These are phyloP conservation scores for Mitragyna speciosa DNA, from an alignment of 257 asterid genomes.

Conservation along the genomic window DNA sequence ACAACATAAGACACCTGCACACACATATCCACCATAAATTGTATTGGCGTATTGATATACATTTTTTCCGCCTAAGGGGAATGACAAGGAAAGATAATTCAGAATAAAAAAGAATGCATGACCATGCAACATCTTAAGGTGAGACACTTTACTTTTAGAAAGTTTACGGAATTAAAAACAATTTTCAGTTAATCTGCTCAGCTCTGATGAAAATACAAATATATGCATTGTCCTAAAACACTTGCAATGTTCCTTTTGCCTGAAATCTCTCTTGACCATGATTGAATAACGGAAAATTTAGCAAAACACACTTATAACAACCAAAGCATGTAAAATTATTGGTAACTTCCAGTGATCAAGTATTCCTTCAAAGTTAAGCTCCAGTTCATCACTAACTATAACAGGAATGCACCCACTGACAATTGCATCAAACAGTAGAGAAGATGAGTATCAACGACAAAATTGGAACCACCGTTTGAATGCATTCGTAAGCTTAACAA, in stretches of 20 bases:
- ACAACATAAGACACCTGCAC: too few relatives aligned
- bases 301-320: slow-evolving; percentile 13
- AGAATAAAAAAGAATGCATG: background rate
- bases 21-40: background rate
- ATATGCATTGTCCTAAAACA: background rate
- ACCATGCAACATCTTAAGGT: background rate
- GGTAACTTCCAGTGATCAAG: slow-evolving; percentile 87
- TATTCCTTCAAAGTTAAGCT: slow-evolving; percentile 98
- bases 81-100: background rate
- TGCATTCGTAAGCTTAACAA: too few relatives aligned
- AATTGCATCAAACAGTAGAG: slow-evolving; percentile 92
- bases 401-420: slow-evolving; percentile 99
- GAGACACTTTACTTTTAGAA: background rate
- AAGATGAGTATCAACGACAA: slow-evolving; percentile 97
- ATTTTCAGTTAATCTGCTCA: background rate
- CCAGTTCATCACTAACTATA: slow-evolving; percentile 90
- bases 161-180: background rate
- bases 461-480: too few relatives aligned
- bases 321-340: slow-evolving; percentile 17
- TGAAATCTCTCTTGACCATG: slow-evolving; percentile 1
- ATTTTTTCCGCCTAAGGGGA: background rate
- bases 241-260: background rate
- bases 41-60: background rate
- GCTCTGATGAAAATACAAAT: background rate
- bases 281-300: slow-evolving; percentile 13